Conservation (phyloP, 257 asterid species). For the Euphrasia confusa region DNA sequence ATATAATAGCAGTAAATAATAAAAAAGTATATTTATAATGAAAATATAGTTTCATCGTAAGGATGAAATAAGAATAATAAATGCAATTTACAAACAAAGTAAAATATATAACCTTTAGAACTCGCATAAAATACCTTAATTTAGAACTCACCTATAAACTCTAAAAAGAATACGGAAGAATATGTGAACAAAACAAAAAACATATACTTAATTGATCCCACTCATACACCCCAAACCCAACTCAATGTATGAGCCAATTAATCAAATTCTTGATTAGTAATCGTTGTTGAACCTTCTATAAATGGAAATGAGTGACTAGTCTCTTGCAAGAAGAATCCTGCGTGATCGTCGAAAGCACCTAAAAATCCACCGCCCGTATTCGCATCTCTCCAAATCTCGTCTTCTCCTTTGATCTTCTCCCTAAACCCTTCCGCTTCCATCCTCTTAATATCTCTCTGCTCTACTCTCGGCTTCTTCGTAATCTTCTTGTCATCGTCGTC, state of each 20-base stretch:
- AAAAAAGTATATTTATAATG: too few relatives aligned
- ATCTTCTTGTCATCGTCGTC: slow-evolving; percentile 7
- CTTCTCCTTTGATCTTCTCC: slow-evolving; percentile 67
- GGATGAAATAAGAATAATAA: too few relatives aligned
- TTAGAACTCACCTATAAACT: too few relatives aligned
- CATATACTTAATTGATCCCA: too few relatives aligned
- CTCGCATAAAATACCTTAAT: too few relatives aligned
- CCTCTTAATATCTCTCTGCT: slow-evolving; percentile 25
- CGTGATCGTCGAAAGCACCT: slow-evolving; percentile 13
- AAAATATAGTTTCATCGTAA: too few relatives aligned
- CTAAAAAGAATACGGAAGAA: too few relatives aligned
- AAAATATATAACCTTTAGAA: too few relatives aligned
- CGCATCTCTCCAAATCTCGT: slow-evolving; percentile 67
- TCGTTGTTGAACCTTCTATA: slow-evolving; percentile 23
- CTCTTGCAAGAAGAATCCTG: slow-evolving; percentile 43
- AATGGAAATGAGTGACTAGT: slow-evolving; percentile 33
- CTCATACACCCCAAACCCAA: not conserved
- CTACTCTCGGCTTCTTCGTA: not conserved
- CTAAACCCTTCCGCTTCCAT: slow-evolving; percentile 20
- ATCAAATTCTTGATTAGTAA: slow-evolving; percentile 23
- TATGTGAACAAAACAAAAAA: not conserved
- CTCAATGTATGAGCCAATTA: not conserved
- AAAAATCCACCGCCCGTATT: slow-evolving; percentile 24
- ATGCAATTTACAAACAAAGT: too few relatives aligned
- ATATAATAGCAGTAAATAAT: too few relatives aligned